phyloP scores from a whole-genome alignment of 768 basidiomycete genomes.

The Pisolithus microcarpus region DNA sequence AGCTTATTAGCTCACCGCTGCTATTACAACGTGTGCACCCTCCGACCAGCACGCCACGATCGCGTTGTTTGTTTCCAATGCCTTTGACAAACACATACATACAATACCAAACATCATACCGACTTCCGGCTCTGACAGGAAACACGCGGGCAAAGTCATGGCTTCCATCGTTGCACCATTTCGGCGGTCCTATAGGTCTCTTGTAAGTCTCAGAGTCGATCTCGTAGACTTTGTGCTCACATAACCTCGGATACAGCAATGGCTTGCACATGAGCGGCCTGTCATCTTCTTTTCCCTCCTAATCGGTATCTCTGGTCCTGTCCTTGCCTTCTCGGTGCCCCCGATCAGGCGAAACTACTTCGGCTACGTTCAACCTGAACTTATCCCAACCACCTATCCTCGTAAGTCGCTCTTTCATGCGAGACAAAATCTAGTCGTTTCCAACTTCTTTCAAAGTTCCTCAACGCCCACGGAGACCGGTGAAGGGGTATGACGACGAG shows the following conservation, averaged over 20 bases:
- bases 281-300: conserved; percentile 84
- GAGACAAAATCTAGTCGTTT: neutral
- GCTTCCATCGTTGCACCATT: conserved; percentile 25
- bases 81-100: conserved; percentile 16
- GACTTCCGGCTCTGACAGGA: conserved; percentile 8
- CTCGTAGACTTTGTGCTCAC: neutral
- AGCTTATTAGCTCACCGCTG: too few species aligned
- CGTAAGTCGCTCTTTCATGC: conserved; percentile 38
- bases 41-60: too few species aligned
- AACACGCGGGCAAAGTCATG: conserved; percentile 11
- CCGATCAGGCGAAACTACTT: conserved; percentile 63
- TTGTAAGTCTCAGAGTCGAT: conserved; percentile 13
- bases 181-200: conserved; percentile 23
- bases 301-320: conserved; percentile 69
- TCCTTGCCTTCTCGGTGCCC: conserved; percentile 67
- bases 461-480: conserved; percentile 58
- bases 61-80: conserved; percentile 1
- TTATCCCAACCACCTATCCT: conserved; percentile 72
- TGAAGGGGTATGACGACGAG: conserved; percentile 72
- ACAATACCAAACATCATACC: conserved; percentile 14
- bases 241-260: conserved; percentile 49
- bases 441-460: conserved; percentile 43
- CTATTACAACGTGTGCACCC: too few species aligned
- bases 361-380: conserved; percentile 65
- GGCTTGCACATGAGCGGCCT: conserved; percentile 83